Conservation (phyloP, 1,139 yeast genomes). For the Blastobotrys persicus region DNA sequence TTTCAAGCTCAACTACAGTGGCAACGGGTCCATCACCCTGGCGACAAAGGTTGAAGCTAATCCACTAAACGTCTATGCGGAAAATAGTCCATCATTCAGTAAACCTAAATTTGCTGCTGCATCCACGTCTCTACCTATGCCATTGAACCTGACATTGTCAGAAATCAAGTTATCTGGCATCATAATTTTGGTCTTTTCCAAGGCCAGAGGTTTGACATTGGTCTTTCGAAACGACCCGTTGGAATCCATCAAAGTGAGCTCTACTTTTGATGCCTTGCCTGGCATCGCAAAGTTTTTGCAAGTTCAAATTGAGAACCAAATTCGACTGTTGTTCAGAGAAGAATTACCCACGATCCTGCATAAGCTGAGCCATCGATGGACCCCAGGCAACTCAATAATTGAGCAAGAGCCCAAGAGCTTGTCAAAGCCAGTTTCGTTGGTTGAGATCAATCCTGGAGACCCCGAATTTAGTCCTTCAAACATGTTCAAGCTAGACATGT, state of each 20-base stretch:
- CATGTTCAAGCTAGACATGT: conserved; percentile 65
- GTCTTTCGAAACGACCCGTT: conserved; percentile 89
- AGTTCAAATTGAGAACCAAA: conserved; percentile 76
- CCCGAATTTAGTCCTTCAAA: conserved; percentile 66
- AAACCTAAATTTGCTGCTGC: conserved; percentile 68
- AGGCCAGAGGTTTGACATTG: conserved; percentile 76
- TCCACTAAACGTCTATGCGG: conserved; percentile 65
- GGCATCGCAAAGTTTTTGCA: conserved; percentile 80
- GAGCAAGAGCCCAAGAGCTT: conserved; percentile 9
- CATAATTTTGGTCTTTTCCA: conserved; percentile 78
- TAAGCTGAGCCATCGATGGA: conserved; percentile 69
- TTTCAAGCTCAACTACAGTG: conserved; percentile 74
- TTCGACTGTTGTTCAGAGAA: conserved; percentile 76
- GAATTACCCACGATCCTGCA: conserved; percentile 80
- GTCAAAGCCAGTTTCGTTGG: conserved; percentile 38
- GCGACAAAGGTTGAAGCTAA: conserved; percentile 85
- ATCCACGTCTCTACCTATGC: conserved; percentile 69
- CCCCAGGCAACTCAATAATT: conserved; percentile 40
- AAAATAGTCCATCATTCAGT: conserved; percentile 46
- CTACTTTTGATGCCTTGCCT: conserved; percentile 82
- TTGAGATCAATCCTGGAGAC: conserved; percentile 54
- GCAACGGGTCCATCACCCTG: conserved; percentile 76
- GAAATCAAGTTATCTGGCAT: conserved; percentile 76
- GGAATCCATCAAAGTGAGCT: conserved; percentile 74
- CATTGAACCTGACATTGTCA: conserved; percentile 70